Percentiles rank a stretch among this genome's conserved stretches.
These are phyloP conservation scores for Tetrapisispora namnaoensis DNA, from an alignment of 805 yeast genomes.

Conservation along the genomic window DNA sequence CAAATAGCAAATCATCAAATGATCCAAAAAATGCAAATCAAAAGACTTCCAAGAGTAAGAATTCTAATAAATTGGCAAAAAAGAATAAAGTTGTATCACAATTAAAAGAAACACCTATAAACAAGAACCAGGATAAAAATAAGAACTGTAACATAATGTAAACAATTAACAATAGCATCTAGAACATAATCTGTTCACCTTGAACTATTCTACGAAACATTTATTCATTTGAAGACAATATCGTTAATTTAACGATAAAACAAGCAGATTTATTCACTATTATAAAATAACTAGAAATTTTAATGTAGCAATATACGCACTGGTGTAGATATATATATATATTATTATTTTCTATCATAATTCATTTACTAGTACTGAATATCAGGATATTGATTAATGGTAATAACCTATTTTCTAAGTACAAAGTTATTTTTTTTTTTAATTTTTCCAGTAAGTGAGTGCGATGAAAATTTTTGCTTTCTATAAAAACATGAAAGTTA, in stretches of 20 bases:
- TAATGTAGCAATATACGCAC: too few species aligned
- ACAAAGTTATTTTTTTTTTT: too few species aligned
- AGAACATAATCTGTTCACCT: not conserved
- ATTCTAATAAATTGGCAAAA: not conserved
- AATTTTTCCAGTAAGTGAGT: not conserved
- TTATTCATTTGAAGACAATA: not conserved
- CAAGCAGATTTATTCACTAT: too few species aligned
- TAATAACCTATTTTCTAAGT: too few species aligned
- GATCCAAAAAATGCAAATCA: not conserved
- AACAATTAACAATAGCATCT: not conserved
- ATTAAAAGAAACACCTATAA: not conserved
- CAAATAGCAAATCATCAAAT: not conserved
- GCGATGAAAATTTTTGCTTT: not conserved
- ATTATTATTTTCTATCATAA: too few species aligned
- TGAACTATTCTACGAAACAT: too few species aligned
- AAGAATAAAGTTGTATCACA: not conserved
- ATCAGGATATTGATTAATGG: too few species aligned
- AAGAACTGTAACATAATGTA: slow-evolving; percentile 3
- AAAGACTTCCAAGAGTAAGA: not conserved
- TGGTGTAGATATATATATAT: too few species aligned
- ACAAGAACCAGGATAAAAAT: not conserved
- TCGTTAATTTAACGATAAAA: too few species aligned
- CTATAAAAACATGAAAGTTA: not conserved
- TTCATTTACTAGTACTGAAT: too few species aligned
- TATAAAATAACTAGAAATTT: too few species aligned